phyloP scores from a whole-genome alignment of 2,329 filamentous ascomycete species.

The Venturia aucupariae region DNA sequence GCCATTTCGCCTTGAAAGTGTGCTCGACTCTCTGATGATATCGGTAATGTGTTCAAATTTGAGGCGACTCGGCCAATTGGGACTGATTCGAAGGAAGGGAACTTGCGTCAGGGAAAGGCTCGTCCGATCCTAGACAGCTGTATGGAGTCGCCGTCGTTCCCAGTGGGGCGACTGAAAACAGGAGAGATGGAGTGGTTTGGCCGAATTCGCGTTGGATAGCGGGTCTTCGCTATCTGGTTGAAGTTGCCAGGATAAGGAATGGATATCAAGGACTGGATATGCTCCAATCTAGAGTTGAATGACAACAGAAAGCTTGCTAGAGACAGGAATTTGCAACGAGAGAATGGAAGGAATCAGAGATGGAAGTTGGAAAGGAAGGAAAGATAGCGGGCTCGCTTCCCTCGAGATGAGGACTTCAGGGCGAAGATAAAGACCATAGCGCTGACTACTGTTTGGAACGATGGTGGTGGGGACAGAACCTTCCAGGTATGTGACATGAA shows the following conservation, averaged over 20 bases:
- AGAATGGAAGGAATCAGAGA: not conserved
- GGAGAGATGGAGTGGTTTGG: not conserved
- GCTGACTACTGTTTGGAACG: not conserved
- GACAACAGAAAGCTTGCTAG: not conserved
- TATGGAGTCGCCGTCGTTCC: not conserved
- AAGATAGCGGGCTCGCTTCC: not conserved
- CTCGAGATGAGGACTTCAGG: not conserved
- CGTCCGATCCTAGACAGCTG: not conserved
- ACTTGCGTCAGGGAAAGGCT: not conserved
- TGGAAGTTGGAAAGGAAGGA: not conserved
- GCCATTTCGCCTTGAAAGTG: not conserved
- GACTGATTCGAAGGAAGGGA: not conserved
- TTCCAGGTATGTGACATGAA: not conserved
- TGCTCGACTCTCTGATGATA: not conserved
- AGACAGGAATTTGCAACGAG: not conserved
- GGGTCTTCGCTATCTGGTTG: not conserved
- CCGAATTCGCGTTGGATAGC: not conserved
- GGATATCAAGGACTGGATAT: not conserved
- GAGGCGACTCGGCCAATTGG: not conserved
- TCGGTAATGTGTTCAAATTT: not conserved
- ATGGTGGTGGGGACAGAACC: not conserved
- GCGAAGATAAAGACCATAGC: conserved; percentile 1
- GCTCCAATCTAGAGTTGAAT: not conserved
- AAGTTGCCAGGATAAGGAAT: not conserved
- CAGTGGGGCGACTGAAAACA: not conserved